These are phyloP conservation scores for Kodamaea leandrae DNA, from an alignment of 805 yeast genomes.

Conservation along the genomic window DNA sequence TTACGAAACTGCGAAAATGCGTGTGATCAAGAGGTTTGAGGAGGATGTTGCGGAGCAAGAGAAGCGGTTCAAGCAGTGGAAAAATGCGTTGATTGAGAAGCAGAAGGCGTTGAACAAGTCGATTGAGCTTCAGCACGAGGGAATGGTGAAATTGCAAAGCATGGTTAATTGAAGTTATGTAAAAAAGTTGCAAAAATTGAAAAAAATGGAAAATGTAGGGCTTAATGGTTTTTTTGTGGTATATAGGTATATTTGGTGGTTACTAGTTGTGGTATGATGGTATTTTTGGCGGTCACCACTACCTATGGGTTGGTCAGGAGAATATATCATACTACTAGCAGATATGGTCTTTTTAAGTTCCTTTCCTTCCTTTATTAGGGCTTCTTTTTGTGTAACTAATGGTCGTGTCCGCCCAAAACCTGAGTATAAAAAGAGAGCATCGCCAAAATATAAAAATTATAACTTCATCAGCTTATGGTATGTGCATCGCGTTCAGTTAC, in stretches of 20 bases:
- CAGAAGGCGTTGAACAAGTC: slow-evolving; percentile 57
- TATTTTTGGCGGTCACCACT: no score
- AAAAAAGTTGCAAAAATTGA: no score
- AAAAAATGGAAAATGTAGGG: no score
- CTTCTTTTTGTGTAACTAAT: no score
- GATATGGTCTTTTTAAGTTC: no score
- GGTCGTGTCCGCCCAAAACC: not conserved
- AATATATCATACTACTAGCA: no score
- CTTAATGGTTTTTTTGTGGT: no score
- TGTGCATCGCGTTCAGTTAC: slow-evolving; percentile 9
- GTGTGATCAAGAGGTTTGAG: slow-evolving; percentile 43
- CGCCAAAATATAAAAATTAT: not conserved
- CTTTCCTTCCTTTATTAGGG: no score
- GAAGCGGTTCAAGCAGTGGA: slow-evolving; percentile 60
- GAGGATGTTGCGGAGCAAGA: slow-evolving; percentile 50
- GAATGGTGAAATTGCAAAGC: slow-evolving; percentile 1
- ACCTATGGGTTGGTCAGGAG: no score
- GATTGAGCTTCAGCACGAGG: slow-evolving; percentile 42
- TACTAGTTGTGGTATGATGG: no score
- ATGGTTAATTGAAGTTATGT: slow-evolving; percentile 3
- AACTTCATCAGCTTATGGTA: slow-evolving; percentile 5
- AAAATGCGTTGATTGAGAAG: slow-evolving; percentile 49
- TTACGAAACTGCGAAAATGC: slow-evolving; percentile 42
- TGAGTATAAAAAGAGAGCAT: slow-evolving; percentile 1
- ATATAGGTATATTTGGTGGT: no score